phyloP scores from a whole-genome alignment of 495 filamentous ascomycete species.

The Neurospora sp. region DNA sequence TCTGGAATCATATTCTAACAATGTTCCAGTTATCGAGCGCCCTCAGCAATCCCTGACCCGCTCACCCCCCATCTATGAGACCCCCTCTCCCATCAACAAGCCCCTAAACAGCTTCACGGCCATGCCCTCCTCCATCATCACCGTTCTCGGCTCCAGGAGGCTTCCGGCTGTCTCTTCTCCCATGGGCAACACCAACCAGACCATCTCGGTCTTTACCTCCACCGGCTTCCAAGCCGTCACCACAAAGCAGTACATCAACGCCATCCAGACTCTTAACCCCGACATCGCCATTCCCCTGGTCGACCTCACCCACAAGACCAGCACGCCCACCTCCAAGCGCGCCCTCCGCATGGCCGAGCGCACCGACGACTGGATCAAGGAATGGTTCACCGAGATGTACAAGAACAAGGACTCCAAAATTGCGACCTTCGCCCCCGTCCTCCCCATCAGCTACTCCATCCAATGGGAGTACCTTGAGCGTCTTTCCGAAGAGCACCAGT shows the following conservation, averaged over 20 bases:
- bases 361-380: conserved; percentile 69
- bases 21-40: conserved; percentile 63
- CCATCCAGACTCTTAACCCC: conserved; percentile 51
- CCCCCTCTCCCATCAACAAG: conserved; percentile 28
- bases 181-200: conserved; percentile 57
- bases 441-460: conserved; percentile 61
- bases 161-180: conserved; percentile 65
- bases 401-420: conserved; percentile 24
- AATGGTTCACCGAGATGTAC: conserved; percentile 56
- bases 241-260: conserved; percentile 54
- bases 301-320: conserved; percentile 54
- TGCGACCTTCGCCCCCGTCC: conserved; percentile 66
- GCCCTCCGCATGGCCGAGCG: conserved; percentile 75
- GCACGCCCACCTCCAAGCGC: conserved; percentile 52
- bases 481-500: conserved; percentile 38
- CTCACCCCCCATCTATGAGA: conserved; percentile 31
- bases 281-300: conserved; percentile 73
- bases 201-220: conserved; percentile 69
- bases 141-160: conserved; percentile 71
- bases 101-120: conserved; percentile 65
- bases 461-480: conserved; percentile 69
- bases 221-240: conserved; percentile 67
- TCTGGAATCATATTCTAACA: conserved; percentile 11
- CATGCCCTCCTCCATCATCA: conserved; percentile 39
- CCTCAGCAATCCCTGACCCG: conserved; percentile 32